Evolutionary conservation across 371 early-diverging fungal genomes (phyloP).

Genomic region (Rhizopus arrhizus): DNA sequence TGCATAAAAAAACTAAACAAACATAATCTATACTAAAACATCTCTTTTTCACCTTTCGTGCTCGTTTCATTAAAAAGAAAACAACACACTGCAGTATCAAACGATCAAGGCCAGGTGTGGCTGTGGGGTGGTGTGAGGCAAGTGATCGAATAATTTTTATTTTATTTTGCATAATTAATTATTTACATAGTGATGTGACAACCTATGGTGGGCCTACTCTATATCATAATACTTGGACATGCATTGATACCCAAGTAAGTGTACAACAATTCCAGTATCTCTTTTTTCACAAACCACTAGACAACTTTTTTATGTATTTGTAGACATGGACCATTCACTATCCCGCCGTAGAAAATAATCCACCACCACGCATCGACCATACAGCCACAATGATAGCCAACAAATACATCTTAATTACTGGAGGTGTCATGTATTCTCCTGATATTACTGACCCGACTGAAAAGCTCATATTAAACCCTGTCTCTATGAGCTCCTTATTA

Average conservation of each 20-base stretch:
- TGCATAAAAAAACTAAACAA: background rate
- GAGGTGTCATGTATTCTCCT: conserved; percentile 22
- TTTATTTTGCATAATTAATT: background rate
- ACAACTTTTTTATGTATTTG: background rate
- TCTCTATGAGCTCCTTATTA: conserved; percentile 42
- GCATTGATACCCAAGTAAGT: conserved; percentile 36
- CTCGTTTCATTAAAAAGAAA: conserved; percentile 17
- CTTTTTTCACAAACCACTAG: too few relatives aligned
- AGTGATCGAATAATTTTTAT: background rate
- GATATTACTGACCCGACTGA: conserved; percentile 35
- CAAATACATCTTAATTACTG: conserved; percentile 27
- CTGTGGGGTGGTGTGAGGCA: conserved; percentile 49
- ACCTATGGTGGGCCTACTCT: conserved; percentile 17
- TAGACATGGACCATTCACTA: conserved; percentile 28
- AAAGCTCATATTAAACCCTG: conserved; percentile 34
- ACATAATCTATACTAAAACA: background rate
- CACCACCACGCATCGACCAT: conserved; percentile 34
- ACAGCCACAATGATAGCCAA: conserved; percentile 32
- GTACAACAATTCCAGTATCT: background rate
- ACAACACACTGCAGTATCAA: conserved; percentile 35
- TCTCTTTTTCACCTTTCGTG: background rate
- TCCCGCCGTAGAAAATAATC: conserved; percentile 11
- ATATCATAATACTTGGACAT: conserved; percentile 35
- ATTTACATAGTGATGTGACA: conserved; percentile 9
- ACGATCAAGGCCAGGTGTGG: conserved; percentile 40